Evolutionary conservation across 768 basidiomycete species (phyloP).

Genomic region (Pholiota microspora): DNA sequence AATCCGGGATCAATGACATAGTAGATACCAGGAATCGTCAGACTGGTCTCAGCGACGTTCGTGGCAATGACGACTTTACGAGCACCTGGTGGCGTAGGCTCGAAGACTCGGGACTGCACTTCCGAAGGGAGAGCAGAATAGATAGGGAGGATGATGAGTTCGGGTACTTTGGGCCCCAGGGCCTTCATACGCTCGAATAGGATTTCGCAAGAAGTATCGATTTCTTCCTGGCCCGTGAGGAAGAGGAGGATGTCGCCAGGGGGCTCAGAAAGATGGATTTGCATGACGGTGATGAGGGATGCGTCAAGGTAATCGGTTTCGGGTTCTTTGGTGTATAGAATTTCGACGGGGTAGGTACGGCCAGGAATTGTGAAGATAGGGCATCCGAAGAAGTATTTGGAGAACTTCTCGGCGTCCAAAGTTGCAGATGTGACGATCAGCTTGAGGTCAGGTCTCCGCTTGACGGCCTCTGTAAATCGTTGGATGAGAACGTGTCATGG

Average conservation of each 20-base stretch:
- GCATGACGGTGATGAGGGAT: constrained; percentile 98
- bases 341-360: constrained; percentile 97
- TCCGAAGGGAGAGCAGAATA: constrained; percentile 98
- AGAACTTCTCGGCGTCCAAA: constrained; percentile 99
- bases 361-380: constrained; percentile 99
- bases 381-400: constrained; percentile 97
- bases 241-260: constrained; percentile 96
- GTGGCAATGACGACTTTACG: constrained; percentile 99
- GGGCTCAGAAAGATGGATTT: constrained; percentile 98
- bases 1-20: constrained; percentile 99
- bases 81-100: constrained; percentile 96
- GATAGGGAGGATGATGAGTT: constrained; percentile 94
- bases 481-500: constrained; percentile 14
- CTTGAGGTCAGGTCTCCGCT: constrained; percentile 92
- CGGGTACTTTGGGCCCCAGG: constrained; percentile 96
- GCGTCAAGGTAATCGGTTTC: constrained; percentile 97
- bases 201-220: constrained; percentile 96
- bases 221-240: constrained; percentile 98
- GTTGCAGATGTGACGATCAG: constrained; percentile 98
- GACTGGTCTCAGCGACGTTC: constrained; percentile 97
- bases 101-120: constrained; percentile 97
- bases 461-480: constrained; percentile 75
- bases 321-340: constrained; percentile 98
- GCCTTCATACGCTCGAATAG: constrained; percentile 99
- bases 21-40: constrained; percentile 98